Percentiles rank a stretch among this genome's conserved stretches.
These are phyloP conservation scores for Ophiosphaerella herpotricha DNA, from an alignment of 2,329 filamentous ascomycete species.

Conservation along the genomic window DNA sequence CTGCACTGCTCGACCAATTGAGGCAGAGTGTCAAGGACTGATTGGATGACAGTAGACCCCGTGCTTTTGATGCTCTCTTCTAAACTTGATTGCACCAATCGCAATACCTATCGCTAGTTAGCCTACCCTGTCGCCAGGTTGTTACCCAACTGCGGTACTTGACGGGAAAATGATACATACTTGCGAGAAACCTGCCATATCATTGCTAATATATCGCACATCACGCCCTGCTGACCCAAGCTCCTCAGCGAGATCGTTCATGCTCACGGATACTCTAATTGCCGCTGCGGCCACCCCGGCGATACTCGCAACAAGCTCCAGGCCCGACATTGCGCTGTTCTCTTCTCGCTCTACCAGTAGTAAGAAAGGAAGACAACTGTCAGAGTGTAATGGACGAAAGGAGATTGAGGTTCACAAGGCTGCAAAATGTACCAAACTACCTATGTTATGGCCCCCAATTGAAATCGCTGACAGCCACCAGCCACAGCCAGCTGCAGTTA, in stretches of 20 bases:
- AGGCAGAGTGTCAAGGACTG: background rate
- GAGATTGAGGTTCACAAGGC: too few relatives aligned
- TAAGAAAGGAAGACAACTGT: too few relatives aligned
- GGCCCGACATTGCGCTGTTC: background rate
- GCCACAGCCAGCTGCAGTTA: too few relatives aligned
- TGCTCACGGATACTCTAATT: conserved; percentile 1
- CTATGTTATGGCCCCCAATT: too few relatives aligned
- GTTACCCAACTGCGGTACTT: background rate
- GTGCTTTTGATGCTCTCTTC: conserved; percentile 4
- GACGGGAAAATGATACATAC: background rate
- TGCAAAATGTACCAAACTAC: too few relatives aligned
- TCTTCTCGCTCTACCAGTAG: too few relatives aligned
- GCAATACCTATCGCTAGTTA: background rate
- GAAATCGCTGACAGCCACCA: too few relatives aligned
- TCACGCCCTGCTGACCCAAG: conserved; percentile 1
- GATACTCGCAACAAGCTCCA: conserved; percentile 1
- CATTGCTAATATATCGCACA: conserved; percentile 3
- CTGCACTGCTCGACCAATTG: conserved; percentile 2
- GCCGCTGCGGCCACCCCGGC: conserved; percentile 1
- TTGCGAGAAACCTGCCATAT: conserved; percentile 3
- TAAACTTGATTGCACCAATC: conserved; percentile 1
- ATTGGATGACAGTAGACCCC: conserved; percentile 1
- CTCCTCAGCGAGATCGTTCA: conserved; percentile 4
- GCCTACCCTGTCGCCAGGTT: too few relatives aligned
- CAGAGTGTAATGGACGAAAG: too few relatives aligned